Conservation (phyloP, 1,284 basidiomycete species). For the Lignosus rhinocerotis region DNA sequence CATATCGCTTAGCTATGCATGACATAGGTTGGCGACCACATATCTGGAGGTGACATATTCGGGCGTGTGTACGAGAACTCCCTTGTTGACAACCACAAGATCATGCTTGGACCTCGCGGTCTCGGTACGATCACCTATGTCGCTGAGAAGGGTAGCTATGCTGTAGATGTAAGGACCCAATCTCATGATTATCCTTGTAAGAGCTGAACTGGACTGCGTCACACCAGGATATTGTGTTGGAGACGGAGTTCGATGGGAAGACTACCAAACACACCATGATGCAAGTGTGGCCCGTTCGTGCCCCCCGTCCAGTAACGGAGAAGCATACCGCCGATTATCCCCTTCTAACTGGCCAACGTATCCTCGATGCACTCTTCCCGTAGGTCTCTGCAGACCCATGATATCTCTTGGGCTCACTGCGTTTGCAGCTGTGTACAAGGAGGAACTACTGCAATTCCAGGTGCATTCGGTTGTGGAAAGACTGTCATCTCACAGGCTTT, state of each 20-base stretch:
- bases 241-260: conserved; percentile 98
- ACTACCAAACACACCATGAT: conserved; percentile 93
- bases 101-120: conserved; percentile 93
- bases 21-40: conserved; percentile 89
- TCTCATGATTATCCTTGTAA: background rate
- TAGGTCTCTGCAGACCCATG: conserved; percentile 39
- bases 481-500: conserved; percentile 97
- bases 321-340: conserved; percentile 95
- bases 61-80: conserved; percentile 98
- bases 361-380: conserved; percentile 97
- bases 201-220: background rate
- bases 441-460: conserved; percentile 98
- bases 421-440: conserved; percentile 89
- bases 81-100: conserved; percentile 94
- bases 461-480: conserved; percentile 98
- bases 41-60: conserved; percentile 96
- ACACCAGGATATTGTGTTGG: conserved; percentile 86
- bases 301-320: conserved; percentile 92
- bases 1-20: background rate
- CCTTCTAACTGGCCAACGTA: conserved; percentile 94
- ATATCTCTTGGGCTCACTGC: background rate
- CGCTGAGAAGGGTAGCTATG: conserved; percentile 93
- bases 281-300: conserved; percentile 99
- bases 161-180: conserved; percentile 71
- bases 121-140: conserved; percentile 95